These are phyloP conservation scores for Cytospora chrysosperma DNA, from an alignment of 2,329 filamentous ascomycete species.

Conservation along the genomic window DNA sequence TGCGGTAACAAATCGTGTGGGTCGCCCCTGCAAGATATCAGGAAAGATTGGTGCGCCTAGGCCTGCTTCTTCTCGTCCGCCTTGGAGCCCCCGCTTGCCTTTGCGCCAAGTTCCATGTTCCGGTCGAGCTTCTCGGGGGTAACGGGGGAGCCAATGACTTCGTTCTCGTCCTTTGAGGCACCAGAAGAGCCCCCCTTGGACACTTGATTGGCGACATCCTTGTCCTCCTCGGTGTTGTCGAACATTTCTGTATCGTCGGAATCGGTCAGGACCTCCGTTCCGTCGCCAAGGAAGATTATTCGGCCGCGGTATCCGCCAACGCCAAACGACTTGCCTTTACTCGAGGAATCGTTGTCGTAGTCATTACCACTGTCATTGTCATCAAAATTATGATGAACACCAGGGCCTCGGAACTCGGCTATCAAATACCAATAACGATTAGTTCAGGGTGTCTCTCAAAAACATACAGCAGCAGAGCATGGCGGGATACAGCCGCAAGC, in stretches of 20 bases:
- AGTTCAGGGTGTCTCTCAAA: slow-evolving; percentile 8
- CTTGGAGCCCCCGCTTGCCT: slow-evolving; percentile 17
- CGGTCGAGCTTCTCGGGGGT: slow-evolving; percentile 25
- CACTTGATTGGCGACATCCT: slow-evolving; percentile 82
- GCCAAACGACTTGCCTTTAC: slow-evolving; percentile 60
- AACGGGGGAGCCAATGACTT: slow-evolving; percentile 23
- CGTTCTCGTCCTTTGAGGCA: slow-evolving; percentile 29
- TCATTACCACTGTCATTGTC: slow-evolving; percentile 77
- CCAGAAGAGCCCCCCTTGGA: slow-evolving; percentile 54
- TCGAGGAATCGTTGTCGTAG: slow-evolving; percentile 61
- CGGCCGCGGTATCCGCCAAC: slow-evolving; percentile 73
- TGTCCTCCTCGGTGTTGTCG: slow-evolving; percentile 80
- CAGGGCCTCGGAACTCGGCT: slow-evolving; percentile 85
- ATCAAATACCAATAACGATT: slow-evolving; percentile 32
- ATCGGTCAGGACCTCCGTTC: slow-evolving; percentile 87
- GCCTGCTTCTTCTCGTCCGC: slow-evolving; percentile 16
- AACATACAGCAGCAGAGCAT: background rate
- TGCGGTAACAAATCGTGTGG: background rate
- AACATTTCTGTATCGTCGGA: slow-evolving; percentile 92
- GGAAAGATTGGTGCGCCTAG: background rate
- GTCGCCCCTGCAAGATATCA: background rate
- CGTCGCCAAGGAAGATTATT: slow-evolving; percentile 93
- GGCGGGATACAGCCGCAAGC: background rate
- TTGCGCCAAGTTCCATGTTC: slow-evolving; percentile 19
- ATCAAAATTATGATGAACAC: slow-evolving; percentile 79